phyloP scores from a whole-genome alignment of 2,329 filamentous ascomycete species.

The Ophiocordyceps robertsii region DNA sequence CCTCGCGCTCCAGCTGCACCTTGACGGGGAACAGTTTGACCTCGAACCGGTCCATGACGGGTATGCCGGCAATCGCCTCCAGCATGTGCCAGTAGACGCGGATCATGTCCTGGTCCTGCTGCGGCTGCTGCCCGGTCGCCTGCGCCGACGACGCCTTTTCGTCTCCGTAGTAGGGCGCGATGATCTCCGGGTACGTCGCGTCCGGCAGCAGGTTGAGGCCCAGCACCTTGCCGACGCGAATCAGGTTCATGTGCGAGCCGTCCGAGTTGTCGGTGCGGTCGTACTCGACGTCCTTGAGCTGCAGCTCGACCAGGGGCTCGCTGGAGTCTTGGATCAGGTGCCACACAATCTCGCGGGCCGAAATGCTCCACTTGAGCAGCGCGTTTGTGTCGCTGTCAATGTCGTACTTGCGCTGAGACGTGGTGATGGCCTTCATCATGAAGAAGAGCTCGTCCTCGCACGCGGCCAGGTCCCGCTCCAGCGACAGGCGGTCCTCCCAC shows the following conservation, averaged over 20 bases:
- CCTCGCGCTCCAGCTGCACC: constrained; percentile 83
- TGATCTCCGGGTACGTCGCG: constrained; percentile 91
- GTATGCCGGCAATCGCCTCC: constrained; percentile 93
- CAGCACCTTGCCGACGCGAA: constrained; percentile 77
- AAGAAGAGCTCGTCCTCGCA: constrained; percentile 98
- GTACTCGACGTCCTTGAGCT: constrained; percentile 81
- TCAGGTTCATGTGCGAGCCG: constrained; percentile 85
- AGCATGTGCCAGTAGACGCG: constrained; percentile 96
- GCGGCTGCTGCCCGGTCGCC: constrained; percentile 25
- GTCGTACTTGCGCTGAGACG: constrained; percentile 81
- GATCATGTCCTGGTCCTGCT: constrained; percentile 54
- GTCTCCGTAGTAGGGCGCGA: constrained; percentile 72
- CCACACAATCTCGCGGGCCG: constrained; percentile 94
- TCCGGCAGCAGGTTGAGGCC: constrained; percentile 83
- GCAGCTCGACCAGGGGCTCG: constrained; percentile 82
- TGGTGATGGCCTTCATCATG: constrained; percentile 99
- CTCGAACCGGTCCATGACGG: constrained; percentile 94
- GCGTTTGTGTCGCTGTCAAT: constrained; percentile 57
- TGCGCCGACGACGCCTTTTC: constrained; percentile 31
- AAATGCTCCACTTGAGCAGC: constrained; percentile 80
- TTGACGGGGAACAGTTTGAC: constrained; percentile 87
- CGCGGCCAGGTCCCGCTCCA: constrained; percentile 77
- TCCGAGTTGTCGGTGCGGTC: constrained; percentile 95
- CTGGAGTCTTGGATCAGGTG: constrained; percentile 80
- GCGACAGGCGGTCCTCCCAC: constrained; percentile 78